phyloP scores from a whole-genome alignment of 2,329 filamentous ascomycete genomes.

The Didymella lethalis region DNA sequence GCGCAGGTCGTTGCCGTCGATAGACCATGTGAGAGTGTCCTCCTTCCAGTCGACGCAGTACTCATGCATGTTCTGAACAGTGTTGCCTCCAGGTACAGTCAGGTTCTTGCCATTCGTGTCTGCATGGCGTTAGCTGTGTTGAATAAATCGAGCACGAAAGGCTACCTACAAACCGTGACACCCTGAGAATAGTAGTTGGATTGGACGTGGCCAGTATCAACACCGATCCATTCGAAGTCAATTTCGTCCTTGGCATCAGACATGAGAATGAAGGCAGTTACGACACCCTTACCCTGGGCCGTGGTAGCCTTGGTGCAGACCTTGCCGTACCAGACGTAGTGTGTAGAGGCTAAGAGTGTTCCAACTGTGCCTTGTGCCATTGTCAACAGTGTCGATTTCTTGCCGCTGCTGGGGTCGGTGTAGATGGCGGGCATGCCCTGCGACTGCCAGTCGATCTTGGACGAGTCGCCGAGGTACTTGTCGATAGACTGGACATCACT shows the following conservation, averaged over 20 bases:
- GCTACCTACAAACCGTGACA: slow-evolving; percentile 80
- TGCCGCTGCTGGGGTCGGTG: slow-evolving; percentile 57
- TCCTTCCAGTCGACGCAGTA: slow-evolving; percentile 95
- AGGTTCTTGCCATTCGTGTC: slow-evolving; percentile 80
- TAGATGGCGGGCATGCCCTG: slow-evolving; percentile 76
- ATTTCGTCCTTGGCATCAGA: slow-evolving; percentile 98
- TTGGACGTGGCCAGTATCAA: slow-evolving; percentile 78
- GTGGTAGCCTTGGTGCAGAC: slow-evolving; percentile 87
- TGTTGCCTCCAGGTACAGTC: slow-evolving; percentile 65
- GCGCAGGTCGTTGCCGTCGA: slow-evolving; percentile 82
- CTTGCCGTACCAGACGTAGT: slow-evolving; percentile 97
- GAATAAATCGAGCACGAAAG: not conserved
- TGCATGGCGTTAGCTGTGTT: slow-evolving; percentile 49
- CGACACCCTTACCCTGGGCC: slow-evolving; percentile 82
- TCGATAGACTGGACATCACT: slow-evolving; percentile 74
- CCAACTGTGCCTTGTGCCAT: slow-evolving; percentile 88
- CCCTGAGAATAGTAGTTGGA: slow-evolving; percentile 99
- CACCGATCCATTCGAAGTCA: slow-evolving; percentile 93
- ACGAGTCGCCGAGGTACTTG: slow-evolving; percentile 86
- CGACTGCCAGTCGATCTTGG: slow-evolving; percentile 84
- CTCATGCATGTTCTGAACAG: slow-evolving; percentile 78
- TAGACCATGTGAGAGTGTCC: slow-evolving; percentile 82
- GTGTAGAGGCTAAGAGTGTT: slow-evolving; percentile 82
- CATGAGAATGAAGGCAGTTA: slow-evolving; percentile 96
- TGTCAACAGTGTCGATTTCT: slow-evolving; percentile 72